Conservation (phyloP, 2,329 filamentous ascomycete species). For the Colletotrichum orbiculare region DNA sequence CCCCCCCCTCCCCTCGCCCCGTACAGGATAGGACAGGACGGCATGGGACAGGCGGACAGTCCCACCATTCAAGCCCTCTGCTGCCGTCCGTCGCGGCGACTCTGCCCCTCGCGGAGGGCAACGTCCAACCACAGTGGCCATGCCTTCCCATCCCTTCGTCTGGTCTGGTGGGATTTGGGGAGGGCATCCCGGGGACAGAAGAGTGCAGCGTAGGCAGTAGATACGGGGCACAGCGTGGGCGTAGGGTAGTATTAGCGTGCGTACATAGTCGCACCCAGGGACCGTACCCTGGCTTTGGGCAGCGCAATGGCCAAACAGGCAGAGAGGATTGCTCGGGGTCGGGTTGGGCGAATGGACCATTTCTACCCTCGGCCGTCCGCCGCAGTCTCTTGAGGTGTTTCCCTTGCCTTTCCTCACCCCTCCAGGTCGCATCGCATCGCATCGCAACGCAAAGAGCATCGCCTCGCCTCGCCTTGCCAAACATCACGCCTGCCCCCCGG, state of each 20-base stretch:
- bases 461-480: not conserved
- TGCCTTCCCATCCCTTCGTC: constrained; percentile 24
- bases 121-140: not conserved
- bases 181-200: constrained; percentile 30
- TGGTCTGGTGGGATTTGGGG: constrained; percentile 31
- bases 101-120: too few species aligned
- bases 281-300: constrained; percentile 19
- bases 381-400: constrained; percentile 16
- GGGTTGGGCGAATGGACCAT: constrained; percentile 35
- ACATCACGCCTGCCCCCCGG: constrained; percentile 25
- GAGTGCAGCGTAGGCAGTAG: constrained; percentile 8
- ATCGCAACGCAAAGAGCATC: too few species aligned
- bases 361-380: constrained; percentile 36
- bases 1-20: not conserved
- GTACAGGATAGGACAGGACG: not conserved
- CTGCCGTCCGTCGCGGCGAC: constrained; percentile 11
- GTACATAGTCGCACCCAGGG: constrained; percentile 11
- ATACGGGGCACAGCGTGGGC: constrained; percentile 10
- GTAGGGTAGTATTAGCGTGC: constrained; percentile 25
- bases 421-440: constrained; percentile 17
- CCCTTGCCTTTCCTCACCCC: constrained; percentile 27
- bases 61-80: constrained; percentile 33
- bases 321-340: constrained; percentile 10
- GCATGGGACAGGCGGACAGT: constrained; percentile 20
- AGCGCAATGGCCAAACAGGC: constrained; percentile 8